phyloP scores from a whole-genome alignment of 352 stramenopile species.

The Lagenidium giganteum region DNA sequence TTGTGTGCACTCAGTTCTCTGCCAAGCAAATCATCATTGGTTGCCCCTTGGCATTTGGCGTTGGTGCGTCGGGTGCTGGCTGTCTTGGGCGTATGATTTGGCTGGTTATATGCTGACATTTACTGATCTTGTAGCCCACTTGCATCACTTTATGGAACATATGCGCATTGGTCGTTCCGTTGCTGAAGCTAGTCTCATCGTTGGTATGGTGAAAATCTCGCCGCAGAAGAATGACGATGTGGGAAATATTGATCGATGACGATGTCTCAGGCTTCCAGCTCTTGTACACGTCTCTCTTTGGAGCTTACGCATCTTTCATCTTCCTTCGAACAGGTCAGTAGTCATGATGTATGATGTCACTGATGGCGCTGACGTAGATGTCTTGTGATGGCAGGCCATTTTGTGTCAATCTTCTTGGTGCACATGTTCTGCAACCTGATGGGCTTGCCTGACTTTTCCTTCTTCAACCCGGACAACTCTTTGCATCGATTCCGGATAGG shows the following conservation, averaged over 20 bases:
- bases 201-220: slow-evolving; percentile 32
- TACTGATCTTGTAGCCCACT: slow-evolving; percentile 47
- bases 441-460: slow-evolving; percentile 89
- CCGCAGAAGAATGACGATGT: too few relatives aligned
- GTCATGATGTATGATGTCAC: not conserved
- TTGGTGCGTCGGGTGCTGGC: slow-evolving; percentile 61
- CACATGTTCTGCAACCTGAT: slow-evolving; percentile 96
- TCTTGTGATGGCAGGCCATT: slow-evolving; percentile 43
- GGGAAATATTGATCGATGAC: too few relatives aligned
- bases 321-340: slow-evolving; percentile 85
- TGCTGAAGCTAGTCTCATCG: slow-evolving; percentile 72
- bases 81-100: not conserved
- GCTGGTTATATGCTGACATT: not conserved
- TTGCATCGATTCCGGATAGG: slow-evolving; percentile 73
- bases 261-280: slow-evolving; percentile 86
- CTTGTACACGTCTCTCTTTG: slow-evolving; percentile 95
- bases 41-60: slow-evolving; percentile 93
- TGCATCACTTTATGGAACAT: slow-evolving; percentile 86
- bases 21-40: slow-evolving; percentile 80
- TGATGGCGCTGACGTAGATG: not conserved
- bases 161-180: slow-evolving; percentile 59
- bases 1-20: slow-evolving; percentile 79
- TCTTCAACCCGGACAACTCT: slow-evolving; percentile 74
- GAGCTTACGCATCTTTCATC: slow-evolving; percentile 91
- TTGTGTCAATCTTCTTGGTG: slow-evolving; percentile 85